A percentile compares a stretch with the other conserved stretches of the same genome.
These are phyloP conservation scores for Fermentozyma sake DNA, from an alignment of 1,139 yeast species.

Conservation along the genomic window DNA sequence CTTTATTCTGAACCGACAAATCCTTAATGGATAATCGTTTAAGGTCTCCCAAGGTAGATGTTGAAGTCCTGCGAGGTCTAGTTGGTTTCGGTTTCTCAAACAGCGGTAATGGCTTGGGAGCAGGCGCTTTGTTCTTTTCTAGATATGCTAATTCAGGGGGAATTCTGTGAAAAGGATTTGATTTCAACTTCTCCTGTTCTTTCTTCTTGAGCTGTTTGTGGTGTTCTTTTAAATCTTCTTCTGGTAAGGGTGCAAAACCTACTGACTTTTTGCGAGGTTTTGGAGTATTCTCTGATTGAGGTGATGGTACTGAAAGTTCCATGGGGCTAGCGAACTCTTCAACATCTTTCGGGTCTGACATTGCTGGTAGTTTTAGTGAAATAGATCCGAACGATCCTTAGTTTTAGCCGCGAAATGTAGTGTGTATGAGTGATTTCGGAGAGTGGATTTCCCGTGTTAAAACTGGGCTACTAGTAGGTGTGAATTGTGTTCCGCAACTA, in stretches of 20 bases:
- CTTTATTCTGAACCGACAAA: slow-evolving; percentile 38
- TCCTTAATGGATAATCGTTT: slow-evolving; percentile 36
- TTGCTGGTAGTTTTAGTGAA: too few relatives aligned
- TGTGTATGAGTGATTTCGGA: too few relatives aligned
- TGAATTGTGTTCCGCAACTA: too few relatives aligned
- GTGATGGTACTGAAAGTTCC: too few relatives aligned
- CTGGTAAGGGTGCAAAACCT: slow-evolving; percentile 41
- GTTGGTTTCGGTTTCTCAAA: slow-evolving; percentile 3
- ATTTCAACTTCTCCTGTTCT: slow-evolving; percentile 22
- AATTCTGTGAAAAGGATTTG: slow-evolving; percentile 37
- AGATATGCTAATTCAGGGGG: slow-evolving; percentile 43
- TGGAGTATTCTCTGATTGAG: background rate
- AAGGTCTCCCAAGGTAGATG: slow-evolving; percentile 28
- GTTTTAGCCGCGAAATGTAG: too few relatives aligned
- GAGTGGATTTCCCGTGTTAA: too few relatives aligned
- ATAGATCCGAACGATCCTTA: too few relatives aligned
- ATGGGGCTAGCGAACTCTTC: too few relatives aligned
- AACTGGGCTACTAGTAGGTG: too few relatives aligned
- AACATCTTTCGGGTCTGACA: too few relatives aligned
- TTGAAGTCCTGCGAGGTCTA: too few relatives aligned
- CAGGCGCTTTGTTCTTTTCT: slow-evolving; percentile 23
- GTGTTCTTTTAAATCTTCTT: slow-evolving; percentile 33
- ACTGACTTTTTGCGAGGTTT: slow-evolving; percentile 24
- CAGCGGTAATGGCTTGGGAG: slow-evolving; percentile 14
- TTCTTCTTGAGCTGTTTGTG: slow-evolving; percentile 24